These are phyloP conservation scores for Colletotrichum camelliae DNA, from an alignment of 2,329 filamentous ascomycete species.

Conservation along the genomic window DNA sequence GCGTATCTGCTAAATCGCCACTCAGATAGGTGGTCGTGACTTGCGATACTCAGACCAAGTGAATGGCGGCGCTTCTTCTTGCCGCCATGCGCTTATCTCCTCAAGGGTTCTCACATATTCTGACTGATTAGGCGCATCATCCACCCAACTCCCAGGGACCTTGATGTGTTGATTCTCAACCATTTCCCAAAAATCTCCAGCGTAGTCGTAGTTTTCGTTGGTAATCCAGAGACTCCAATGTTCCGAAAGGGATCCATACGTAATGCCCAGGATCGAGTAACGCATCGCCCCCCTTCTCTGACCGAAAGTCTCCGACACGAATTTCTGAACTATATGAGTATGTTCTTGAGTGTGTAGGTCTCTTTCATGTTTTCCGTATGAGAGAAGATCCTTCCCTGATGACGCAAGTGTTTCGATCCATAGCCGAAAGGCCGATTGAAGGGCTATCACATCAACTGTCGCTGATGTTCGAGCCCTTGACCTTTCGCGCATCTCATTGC, in stretches of 20 bases:
- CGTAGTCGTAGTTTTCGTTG: background rate
- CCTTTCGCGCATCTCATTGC: accelerated
- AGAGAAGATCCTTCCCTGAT: background rate
- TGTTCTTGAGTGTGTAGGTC: accelerated
- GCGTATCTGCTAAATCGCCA: no score
- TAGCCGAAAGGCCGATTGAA: background rate
- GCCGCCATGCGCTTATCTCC: accelerated
- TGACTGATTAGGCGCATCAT: no score
- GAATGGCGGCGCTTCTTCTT: background rate
- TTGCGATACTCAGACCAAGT: background rate
- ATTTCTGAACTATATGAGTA: accelerated
- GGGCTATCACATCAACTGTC: accelerated
- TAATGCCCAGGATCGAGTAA: background rate
- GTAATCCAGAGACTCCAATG: background rate
- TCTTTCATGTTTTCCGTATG: background rate
- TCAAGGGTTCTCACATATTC: no score
- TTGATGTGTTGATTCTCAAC: no score
- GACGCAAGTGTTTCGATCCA: background rate
- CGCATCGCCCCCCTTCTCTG: no score
- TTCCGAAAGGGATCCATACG: background rate
- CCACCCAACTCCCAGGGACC: background rate
- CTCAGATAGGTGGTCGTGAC: background rate
- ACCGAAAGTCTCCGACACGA: background rate
- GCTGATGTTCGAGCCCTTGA: accelerated
- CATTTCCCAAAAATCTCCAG: background rate